Conservation (phyloP, 371 early-diverging fungal genomes). For the Rhizopus sp. region DNA sequence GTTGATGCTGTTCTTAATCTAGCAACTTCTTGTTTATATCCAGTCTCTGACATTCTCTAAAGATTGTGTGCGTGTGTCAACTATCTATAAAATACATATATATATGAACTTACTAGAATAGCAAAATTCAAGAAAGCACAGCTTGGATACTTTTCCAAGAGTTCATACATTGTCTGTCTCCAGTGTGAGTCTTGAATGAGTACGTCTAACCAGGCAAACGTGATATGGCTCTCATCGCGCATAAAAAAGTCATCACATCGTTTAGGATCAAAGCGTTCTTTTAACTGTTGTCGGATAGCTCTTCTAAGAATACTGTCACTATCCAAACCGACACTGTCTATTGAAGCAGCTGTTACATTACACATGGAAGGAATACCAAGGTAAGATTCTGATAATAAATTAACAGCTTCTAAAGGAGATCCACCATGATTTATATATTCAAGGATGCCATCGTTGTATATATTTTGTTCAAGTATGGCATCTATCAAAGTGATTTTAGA, state of each 20-base stretch:
- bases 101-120: slow-evolving; percentile 49
- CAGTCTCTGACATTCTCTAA: slow-evolving; percentile 66
- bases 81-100: background rate
- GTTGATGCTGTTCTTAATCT: slow-evolving; percentile 63
- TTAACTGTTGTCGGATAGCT: slow-evolving; percentile 55
- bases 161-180: slow-evolving; percentile 65
- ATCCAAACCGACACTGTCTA: slow-evolving; percentile 46
- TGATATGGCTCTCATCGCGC: slow-evolving; percentile 13
- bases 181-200: slow-evolving; percentile 62
- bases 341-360: slow-evolving; percentile 54
- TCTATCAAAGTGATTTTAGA: slow-evolving; percentile 33
- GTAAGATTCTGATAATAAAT: slow-evolving; percentile 61
- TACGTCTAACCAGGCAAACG: slow-evolving; percentile 52
- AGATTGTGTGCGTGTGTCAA: background rate
- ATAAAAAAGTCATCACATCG: slow-evolving; percentile 56
- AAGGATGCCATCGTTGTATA: slow-evolving; percentile 43
- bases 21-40: slow-evolving; percentile 65
- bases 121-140: slow-evolving; percentile 62
- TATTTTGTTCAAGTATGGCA: slow-evolving; percentile 65
- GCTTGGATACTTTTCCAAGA: slow-evolving; percentile 61
- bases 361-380: slow-evolving; percentile 71
- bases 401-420: slow-evolving; percentile 65
- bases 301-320: slow-evolving; percentile 50
- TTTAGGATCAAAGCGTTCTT: slow-evolving; percentile 60
- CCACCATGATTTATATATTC: slow-evolving; percentile 62